Evolutionary conservation across 805 yeast species (phyloP).

Genomic region (Zygoascus ofunaensis): DNA sequence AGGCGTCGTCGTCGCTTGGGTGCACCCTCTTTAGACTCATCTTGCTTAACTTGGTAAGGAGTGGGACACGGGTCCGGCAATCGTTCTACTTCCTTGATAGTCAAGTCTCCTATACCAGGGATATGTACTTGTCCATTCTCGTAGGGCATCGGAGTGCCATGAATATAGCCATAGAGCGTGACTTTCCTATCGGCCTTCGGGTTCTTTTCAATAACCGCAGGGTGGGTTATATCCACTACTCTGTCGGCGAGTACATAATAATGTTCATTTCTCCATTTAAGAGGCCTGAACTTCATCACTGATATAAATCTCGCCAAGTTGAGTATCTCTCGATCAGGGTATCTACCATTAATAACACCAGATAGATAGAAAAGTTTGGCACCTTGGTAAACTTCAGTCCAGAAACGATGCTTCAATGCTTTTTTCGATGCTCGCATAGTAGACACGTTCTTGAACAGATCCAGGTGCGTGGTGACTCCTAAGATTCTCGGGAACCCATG

Average conservation of each 20-base stretch:
- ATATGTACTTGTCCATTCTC: constrained; percentile 73
- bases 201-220: constrained; percentile 65
- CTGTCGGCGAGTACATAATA: constrained; percentile 89
- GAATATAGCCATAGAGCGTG: constrained; percentile 88
- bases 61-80: constrained; percentile 99
- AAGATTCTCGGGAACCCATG: constrained; percentile 98
- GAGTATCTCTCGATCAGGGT: constrained; percentile 92
- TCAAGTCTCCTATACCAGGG: constrained; percentile 91
- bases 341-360: constrained; percentile 94
- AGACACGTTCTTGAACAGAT: constrained; percentile 80
- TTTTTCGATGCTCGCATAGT: constrained; percentile 88
- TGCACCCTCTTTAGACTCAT: constrained; percentile 46
- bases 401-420: constrained; percentile 82
- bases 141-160: constrained; percentile 78
- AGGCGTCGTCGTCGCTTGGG: constrained; percentile 70
- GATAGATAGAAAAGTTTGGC: constrained; percentile 90
- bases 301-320: constrained; percentile 87
- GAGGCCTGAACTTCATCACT: constrained; percentile 97
- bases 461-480: constrained; percentile 93
- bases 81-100: constrained; percentile 68
- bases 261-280: constrained; percentile 98
- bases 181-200: constrained; percentile 81
- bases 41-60: constrained; percentile 78
- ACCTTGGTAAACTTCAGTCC: constrained; percentile 99
- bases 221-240: constrained; percentile 89